Evolutionary conservation across 495 filamentous ascomycete genomes (phyloP), one percentile per base, ranked within the genome.

Genomic region (Penicillium lagena): DNA sequence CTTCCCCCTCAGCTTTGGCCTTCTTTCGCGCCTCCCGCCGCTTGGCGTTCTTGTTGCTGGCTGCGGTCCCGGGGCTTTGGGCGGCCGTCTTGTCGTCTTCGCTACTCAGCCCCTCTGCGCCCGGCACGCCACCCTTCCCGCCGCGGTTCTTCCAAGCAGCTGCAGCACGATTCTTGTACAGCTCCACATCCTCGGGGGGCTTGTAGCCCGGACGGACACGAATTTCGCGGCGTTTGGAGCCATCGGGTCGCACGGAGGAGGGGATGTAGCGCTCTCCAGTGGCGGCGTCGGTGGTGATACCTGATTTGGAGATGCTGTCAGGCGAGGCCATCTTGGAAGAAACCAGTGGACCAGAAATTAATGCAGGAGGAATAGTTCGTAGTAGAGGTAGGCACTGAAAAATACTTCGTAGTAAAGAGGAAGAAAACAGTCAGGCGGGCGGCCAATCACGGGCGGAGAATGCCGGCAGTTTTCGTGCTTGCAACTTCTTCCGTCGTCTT

Each of bases 171-270:
- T 95, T 97, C 73, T 87, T 93, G 77, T 97, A 99, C 31, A 95
- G 71, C 58, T 96, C 89, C 45, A 96, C 86, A 65, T 99, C 94
- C 63, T 99, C 94, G 2, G 93, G 91, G 0, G 94, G 94, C 30
- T 80, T 80, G 66, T 97, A 99, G 37, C 94, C 94, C 10, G 91
- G 90, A 3, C 88, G 81, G 35, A 99, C 86, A 50, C 86, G 86
- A 43, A 96, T 97, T 57, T 96, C 94, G 54, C 86, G 90, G 29
- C 94, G 76, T 12, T 82, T 86, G 13, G 86, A 87, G 41, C 94
- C 94, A 54, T 99, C 94, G 7, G 94, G 67, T 37, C 94, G 85
- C 22, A 77, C 62, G 1, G 91, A 96, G 15, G 90, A 79, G 29
- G 94, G 94, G 44, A 99, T 96, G 46, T 85, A 81, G 31, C 86